phyloP scores from a whole-genome alignment of 495 filamentous ascomycete species.

The Penicillium atrosanguineum region DNA sequence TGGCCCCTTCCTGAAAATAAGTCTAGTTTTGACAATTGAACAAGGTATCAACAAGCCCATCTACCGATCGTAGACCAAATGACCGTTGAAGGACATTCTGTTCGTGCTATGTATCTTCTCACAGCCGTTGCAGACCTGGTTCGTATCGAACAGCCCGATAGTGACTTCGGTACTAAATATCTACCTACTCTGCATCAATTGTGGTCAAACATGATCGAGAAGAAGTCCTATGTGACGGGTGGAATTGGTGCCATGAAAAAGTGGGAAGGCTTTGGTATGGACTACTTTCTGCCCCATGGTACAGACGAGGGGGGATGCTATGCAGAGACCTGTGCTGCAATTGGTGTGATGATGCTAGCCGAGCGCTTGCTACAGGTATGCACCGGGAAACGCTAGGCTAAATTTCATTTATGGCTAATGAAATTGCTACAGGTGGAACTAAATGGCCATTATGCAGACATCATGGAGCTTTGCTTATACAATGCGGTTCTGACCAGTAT shows the following conservation, averaged over 20 bases:
- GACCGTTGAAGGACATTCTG: conserved; percentile 57
- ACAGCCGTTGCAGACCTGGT: conserved; percentile 39
- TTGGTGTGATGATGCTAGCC: conserved; percentile 60
- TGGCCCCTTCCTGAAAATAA: background rate
- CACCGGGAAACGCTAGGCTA: background rate
- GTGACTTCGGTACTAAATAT: conserved; percentile 19
- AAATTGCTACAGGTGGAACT: conserved; percentile 40
- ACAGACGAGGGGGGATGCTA: conserved; percentile 61
- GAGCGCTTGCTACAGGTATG: conserved; percentile 49
- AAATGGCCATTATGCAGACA: conserved; percentile 51
- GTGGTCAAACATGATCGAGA: conserved; percentile 58
- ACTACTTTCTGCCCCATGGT: conserved; percentile 56
- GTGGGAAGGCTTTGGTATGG: conserved; percentile 61
- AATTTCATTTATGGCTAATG: background rate
- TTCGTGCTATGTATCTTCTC: conserved; percentile 57
- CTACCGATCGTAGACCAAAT: conserved; percentile 51
- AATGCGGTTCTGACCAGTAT: conserved; percentile 58
- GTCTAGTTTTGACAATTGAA: background rate
- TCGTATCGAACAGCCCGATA: conserved; percentile 23
- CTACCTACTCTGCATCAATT: conserved; percentile 38
- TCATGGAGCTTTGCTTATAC: conserved; percentile 60
- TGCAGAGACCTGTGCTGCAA: conserved; percentile 59
- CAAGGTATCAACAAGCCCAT: conserved; percentile 47
- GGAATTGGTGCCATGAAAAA: conserved; percentile 59
- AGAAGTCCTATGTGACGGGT: conserved; percentile 60